Base-by-base conservation (phyloP, 1,139 yeast species). In the Pichia sp. region DNA sequence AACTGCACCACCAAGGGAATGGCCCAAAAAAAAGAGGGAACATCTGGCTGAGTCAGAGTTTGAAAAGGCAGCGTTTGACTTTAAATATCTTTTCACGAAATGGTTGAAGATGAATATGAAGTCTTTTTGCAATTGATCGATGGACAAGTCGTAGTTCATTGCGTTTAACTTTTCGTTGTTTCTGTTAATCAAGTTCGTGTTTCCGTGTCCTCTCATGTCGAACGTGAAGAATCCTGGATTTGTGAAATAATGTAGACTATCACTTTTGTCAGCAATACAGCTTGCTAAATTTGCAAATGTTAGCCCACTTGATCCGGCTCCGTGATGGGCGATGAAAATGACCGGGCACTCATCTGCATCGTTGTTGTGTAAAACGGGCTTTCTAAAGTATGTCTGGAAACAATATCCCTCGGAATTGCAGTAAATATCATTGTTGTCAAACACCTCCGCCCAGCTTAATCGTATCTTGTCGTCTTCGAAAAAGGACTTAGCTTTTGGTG, bases 1-100 rank as follows among this genome's bases (percentile, higher is more conserved):
- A 3, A 93, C 83, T 0, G 97, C 78, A 0, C 98, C 99, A 1
- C 99, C 99, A 29, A 95, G 74, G 2, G 97, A 89, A 68, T 93
- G 99, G 0, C 99, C 99, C 7, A 92, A 75, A 1, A 91, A 71
- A 52, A 87, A 71, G 16, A 61, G 53, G 34, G 60, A 52, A 47
- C 73, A 48, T 2, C 58, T 53, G 48, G 59, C 50, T 14, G 12
- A 10, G 17, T 17, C 17, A 42, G 27, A 20, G 12, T 42, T 9
- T 42, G 30, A 24, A 9, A 42, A 12, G 30, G 7, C 8, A 30
- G 24, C 10, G n/a, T 36, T 27, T 46, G 30, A 20, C 16, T 31
- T 16, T 9, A 38, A 17, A 29, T n/a, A 20, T 29, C 33, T 16
- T 58, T 5, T 31, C 54, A 48, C 29, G 48, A 85, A 76, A 44